These are phyloP conservation scores for Mrakia hoshinonis DNA, from an alignment of 768 basidiomycete genomes.

Conservation along the genomic window DNA sequence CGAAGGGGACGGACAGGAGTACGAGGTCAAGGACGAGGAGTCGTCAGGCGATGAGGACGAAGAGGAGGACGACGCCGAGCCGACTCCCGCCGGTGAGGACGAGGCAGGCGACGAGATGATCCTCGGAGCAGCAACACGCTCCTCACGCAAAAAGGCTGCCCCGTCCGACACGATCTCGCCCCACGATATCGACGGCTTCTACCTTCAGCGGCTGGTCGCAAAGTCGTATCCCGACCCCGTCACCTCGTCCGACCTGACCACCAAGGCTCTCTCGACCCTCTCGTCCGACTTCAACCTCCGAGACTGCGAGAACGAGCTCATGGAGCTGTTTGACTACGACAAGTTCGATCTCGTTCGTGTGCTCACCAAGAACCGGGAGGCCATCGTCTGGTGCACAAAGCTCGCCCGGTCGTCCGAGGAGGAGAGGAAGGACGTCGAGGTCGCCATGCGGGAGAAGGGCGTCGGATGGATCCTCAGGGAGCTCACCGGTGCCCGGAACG, in stretches of 20 bases:
- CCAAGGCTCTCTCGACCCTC: slow-evolving; percentile 62
- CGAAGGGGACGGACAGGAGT: slow-evolving; percentile 61
- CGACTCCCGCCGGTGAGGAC: slow-evolving; percentile 43
- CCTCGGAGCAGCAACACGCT: slow-evolving; percentile 47
- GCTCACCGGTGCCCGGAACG: slow-evolving; percentile 64
- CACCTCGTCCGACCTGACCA: slow-evolving; percentile 84
- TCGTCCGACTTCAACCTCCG: slow-evolving; percentile 77
- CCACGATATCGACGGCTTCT: slow-evolving; percentile 90
- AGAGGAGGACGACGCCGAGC: slow-evolving; percentile 45
- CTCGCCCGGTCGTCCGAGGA: slow-evolving; percentile 81
- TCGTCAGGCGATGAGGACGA: slow-evolving; percentile 63
- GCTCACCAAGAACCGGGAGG: slow-evolving; percentile 90
- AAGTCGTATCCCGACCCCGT: slow-evolving; percentile 88
- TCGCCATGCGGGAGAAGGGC: slow-evolving; percentile 95
- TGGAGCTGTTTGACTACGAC: slow-evolving; percentile 92
- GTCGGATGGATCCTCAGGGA: slow-evolving; percentile 91
- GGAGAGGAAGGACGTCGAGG: slow-evolving; percentile 84
- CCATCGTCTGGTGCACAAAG: slow-evolving; percentile 96
- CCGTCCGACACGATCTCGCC: slow-evolving; percentile 78
- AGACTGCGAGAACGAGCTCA: slow-evolving; percentile 89
- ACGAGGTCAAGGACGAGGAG: slow-evolving; percentile 70
- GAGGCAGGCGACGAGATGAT: slow-evolving; percentile 54
- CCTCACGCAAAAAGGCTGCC: slow-evolving; percentile 34
- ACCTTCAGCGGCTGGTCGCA: slow-evolving; percentile 91
- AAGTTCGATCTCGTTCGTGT: slow-evolving; percentile 81